phyloP scores from a whole-genome alignment of 2,329 filamentous ascomycete species.

The Fusarium compactum region DNA sequence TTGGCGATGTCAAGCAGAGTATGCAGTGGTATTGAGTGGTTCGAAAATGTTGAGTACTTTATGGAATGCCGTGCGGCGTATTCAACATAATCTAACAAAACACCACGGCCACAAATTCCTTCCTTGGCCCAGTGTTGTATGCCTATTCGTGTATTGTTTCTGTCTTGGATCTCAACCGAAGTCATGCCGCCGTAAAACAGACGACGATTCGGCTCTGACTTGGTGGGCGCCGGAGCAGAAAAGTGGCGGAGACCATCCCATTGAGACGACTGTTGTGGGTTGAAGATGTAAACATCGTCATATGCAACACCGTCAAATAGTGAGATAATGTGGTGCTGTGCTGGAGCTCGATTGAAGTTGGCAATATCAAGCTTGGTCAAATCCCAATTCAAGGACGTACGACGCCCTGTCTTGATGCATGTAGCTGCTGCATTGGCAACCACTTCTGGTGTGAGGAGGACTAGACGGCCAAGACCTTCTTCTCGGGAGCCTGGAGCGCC shows the following conservation, averaged over 20 bases:
- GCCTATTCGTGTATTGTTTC: neutral
- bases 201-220: neutral
- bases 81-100: slow-evolving; percentile 1
- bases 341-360: slow-evolving; percentile 15
- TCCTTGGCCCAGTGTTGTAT: slow-evolving; percentile 13
- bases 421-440: slow-evolving; percentile 3
- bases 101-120: slow-evolving; percentile 6
- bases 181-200: slow-evolving; percentile 9
- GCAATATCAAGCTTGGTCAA: neutral
- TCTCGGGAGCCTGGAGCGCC: slow-evolving; percentile 4
- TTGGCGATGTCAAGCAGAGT: neutral
- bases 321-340: slow-evolving; percentile 1
- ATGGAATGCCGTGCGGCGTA: neutral
- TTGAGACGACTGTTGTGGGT: slow-evolving; percentile 11
- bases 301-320: neutral
- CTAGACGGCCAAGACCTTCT: neutral
- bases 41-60: neutral
- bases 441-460: slow-evolving; percentile 2
- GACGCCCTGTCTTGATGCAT: slow-evolving; percentile 6
- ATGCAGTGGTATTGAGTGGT: neutral
- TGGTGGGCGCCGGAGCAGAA: neutral
- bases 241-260: slow-evolving; percentile 13
- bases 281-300: slow-evolving; percentile 10
- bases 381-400: slow-evolving; percentile 4
- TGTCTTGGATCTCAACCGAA: neutral